phyloP scores from a whole-genome alignment of 1,284 basidiomycete genomes.

The Flammula alnicola region DNA sequence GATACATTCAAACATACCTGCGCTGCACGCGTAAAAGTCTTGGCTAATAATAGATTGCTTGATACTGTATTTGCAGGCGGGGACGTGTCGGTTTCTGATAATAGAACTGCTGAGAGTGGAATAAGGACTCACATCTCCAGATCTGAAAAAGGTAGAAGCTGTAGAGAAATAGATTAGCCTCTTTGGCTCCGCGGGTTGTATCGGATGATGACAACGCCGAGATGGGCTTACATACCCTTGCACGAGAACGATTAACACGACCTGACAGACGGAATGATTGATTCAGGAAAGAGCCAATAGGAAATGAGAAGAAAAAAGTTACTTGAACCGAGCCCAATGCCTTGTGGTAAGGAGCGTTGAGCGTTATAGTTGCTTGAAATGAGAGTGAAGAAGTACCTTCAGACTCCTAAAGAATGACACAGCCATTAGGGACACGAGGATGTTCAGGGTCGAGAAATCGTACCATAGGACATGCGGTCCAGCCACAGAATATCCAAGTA shows the following conservation, averaged over 20 bases:
- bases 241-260: slow-evolving; percentile 23
- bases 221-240: slow-evolving; percentile 23
- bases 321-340: slow-evolving; percentile 24
- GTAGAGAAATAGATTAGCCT: not conserved
- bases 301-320: not conserved
- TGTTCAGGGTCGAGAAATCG: not conserved
- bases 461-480: slow-evolving; percentile 21
- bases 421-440: not conserved
- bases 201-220: too few relatives aligned
- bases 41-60: slow-evolving; percentile 18
- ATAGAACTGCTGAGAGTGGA: not conserved
- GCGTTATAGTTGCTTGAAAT: not conserved
- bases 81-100: not conserved
- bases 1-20: slow-evolving; percentile 14
- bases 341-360: slow-evolving; percentile 4
- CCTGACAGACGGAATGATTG: slow-evolving; percentile 9
- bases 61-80: slow-evolving; percentile 12
- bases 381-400: slow-evolving; percentile 18
- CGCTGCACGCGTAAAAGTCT: slow-evolving; percentile 14
- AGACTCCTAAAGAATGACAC: slow-evolving; percentile 20
- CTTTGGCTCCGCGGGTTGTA: not conserved
- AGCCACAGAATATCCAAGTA: slow-evolving; percentile 15
- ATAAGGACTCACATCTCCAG: slow-evolving; percentile 20
- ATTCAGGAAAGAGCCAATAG: not conserved
- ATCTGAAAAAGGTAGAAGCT: slow-evolving; percentile 28